phyloP scores from a whole-genome alignment of 1,284 basidiomycete species.

The Singerocomus rubriflavus region DNA sequence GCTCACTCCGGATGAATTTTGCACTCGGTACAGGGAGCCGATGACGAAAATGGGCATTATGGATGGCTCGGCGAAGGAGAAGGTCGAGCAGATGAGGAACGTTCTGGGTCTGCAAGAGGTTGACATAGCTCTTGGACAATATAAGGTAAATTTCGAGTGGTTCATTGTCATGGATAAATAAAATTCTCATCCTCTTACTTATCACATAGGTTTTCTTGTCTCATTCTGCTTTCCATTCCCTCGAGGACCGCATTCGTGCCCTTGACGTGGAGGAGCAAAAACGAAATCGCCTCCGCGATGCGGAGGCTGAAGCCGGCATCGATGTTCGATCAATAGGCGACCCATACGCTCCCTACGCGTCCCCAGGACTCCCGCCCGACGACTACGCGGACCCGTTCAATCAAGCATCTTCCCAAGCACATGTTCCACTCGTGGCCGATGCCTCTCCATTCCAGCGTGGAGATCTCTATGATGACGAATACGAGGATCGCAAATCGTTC shows the following conservation, averaged over 20 bases:
- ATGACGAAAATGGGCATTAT: slow-evolving; percentile 44
- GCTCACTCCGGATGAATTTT: slow-evolving; percentile 88
- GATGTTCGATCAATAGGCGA: slow-evolving; percentile 67
- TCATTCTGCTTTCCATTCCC: slow-evolving; percentile 81
- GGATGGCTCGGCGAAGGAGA: slow-evolving; percentile 53
- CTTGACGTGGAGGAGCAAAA: slow-evolving; percentile 84
- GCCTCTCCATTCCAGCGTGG: slow-evolving; percentile 74
- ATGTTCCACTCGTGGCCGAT: slow-evolving; percentile 73
- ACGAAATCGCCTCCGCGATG: slow-evolving; percentile 68
- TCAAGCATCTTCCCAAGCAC: slow-evolving; percentile 48
- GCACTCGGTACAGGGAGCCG: slow-evolving; percentile 73
- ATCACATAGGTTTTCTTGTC: slow-evolving; percentile 80
- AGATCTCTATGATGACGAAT: slow-evolving; percentile 71
- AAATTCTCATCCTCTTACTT: slow-evolving; percentile 7
- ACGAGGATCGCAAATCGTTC: slow-evolving; percentile 75
- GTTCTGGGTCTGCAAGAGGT: slow-evolving; percentile 65
- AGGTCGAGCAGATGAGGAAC: slow-evolving; percentile 58
- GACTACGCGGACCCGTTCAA: slow-evolving; percentile 51
- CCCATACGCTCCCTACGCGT: slow-evolving; percentile 72
- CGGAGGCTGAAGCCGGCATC: slow-evolving; percentile 73
- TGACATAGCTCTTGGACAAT: slow-evolving; percentile 78
- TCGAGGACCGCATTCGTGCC: slow-evolving; percentile 86
- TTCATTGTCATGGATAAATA: background rate
- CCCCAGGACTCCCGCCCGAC: slow-evolving; percentile 42
- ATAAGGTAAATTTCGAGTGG: slow-evolving; percentile 54